Base-by-base conservation (phyloP, 192 early-diverging fungal species). In the Backusella tarrabulga region DNA sequence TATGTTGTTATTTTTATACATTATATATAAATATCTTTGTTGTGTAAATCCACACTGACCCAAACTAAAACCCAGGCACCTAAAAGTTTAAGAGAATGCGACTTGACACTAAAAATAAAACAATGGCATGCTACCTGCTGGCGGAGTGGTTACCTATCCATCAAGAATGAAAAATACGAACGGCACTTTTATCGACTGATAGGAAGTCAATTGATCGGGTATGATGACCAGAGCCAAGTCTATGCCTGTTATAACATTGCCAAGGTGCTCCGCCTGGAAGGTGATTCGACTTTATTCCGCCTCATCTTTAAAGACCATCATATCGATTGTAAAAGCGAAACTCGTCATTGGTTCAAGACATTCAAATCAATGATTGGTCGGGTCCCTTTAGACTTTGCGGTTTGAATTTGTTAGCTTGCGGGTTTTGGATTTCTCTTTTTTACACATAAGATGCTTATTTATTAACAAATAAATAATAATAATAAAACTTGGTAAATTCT, bases 61-160 rank as follows among this genome's bases (percentile, higher is more conserved):
- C 68, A 40, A 44, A 44, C 42, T 44, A 44, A 44, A 44, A 60
- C 21, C 52, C 14, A 42, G 40, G 72, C 72, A 12, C 78, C 78
- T 9, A 73, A 40, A 70, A 79, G 56, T 67, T 63, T 79, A 17
- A 60, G 69, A 34, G 78, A 79, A 52, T 79, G 78, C 34, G 73
- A 79, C 23, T 41, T 74, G 21, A 52, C 73, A 6, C 38, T 79
- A 26, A 79, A 74, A 26, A 74, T 79, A 12, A 50, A 73, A 38
- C 73, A 74, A 80, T 80, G 79, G 79, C 79, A 80, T 71, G 68
- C 29, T 17, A 80, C 73, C 26, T 75, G 73, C 41, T 75, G 79
- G 73, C 74, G 68, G 12, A 63, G 69, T 63, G 79, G 79, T 11
- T 71, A 74, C 69, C 44, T 76, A 14, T 70, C 68, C 1, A 76